Base-by-base conservation (phyloP, 306 rosid species). In the Mucuna pruriens region DNA sequence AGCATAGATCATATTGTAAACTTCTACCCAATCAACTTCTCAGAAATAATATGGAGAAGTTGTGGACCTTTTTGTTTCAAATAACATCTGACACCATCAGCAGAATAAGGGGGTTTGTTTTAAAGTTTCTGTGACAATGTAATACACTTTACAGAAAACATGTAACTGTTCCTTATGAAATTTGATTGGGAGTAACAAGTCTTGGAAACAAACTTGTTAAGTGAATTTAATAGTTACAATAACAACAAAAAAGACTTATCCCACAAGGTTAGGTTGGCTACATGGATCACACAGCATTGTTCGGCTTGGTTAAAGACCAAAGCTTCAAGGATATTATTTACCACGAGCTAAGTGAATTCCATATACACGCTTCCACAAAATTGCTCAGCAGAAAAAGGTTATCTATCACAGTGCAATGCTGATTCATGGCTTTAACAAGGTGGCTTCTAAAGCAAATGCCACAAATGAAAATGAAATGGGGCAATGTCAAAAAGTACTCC, bases 401-500 rank as follows among this genome's bases (percentile, higher is more conserved):
- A 60, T 60, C n/a, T 4, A 26, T 60, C 39, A 26, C 3, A 12
- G 16, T 9, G 7, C 34, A 79, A 15, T 69, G 38, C 25, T 25
- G 34, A 25, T 15, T 52, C 69, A 68, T 3, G 44, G 17, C 4
- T 54, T 36, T 4, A 54, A 33, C 62, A 51, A 31, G 34, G 10
- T 9, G 66, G 2, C 23, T 4, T 8, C 58, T 33, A 45, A 63
- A 49, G 36, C 55, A 20, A 23, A 62, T 49, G 22, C 51, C 57
- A 45, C 60, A 44, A 45, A 82, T 69, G 81, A 54, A 82, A 54
- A 65, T 12, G 48, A 65, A 39, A 16, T 19, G 19, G 64, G 34
- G 55, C 73, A 58, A 45, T 6, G 65, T 52, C 4, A 15, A 45
- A 34, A 36, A 7, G 25, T 71, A 48, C 26, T 49, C 11, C n/a